phyloP scores from a whole-genome alignment of 257 asterid species.

The Forsythia viridissima region DNA sequence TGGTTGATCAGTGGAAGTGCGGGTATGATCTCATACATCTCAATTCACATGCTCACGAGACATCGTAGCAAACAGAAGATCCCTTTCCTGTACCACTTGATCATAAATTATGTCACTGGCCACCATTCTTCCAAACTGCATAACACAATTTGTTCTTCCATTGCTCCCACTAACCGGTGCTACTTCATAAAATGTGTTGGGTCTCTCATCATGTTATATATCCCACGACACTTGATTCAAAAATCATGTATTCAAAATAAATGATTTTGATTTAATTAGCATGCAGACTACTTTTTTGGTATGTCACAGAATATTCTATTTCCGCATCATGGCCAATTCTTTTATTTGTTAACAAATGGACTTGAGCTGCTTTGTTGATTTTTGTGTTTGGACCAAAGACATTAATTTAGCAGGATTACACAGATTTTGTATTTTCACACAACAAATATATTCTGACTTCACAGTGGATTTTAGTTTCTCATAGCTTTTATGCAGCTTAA shows the following conservation, averaged over 20 bases:
- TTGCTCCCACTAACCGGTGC: neutral
- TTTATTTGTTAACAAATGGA: too few relatives aligned
- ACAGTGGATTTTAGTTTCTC: neutral
- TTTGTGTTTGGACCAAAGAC: neutral
- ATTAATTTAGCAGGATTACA: neutral
- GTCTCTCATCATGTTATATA: neutral
- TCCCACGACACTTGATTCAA: neutral
- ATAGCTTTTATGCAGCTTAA: conserved; percentile 2
- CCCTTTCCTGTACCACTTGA: neutral
- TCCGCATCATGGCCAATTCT: too few relatives aligned
- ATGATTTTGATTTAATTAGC: neutral
- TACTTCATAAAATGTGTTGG: neutral
- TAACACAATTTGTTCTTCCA: neutral
- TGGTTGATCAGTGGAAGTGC: neutral
- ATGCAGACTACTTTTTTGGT: neutral
- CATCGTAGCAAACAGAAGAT: neutral
- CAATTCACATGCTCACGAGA: neutral
- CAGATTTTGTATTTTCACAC: neutral
- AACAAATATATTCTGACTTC: neutral
- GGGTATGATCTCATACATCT: neutral
- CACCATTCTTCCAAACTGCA: neutral
- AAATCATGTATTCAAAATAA: neutral
- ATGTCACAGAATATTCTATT: neutral
- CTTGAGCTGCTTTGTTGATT: neutral
- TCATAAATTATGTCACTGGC: neutral